A percentile compares a stretch with the other conserved stretches of the same genome.
Evolutionary conservation across 2,329 filamentous ascomycete species (phyloP).

Genomic region (Tolypocladium endophyticum): DNA sequence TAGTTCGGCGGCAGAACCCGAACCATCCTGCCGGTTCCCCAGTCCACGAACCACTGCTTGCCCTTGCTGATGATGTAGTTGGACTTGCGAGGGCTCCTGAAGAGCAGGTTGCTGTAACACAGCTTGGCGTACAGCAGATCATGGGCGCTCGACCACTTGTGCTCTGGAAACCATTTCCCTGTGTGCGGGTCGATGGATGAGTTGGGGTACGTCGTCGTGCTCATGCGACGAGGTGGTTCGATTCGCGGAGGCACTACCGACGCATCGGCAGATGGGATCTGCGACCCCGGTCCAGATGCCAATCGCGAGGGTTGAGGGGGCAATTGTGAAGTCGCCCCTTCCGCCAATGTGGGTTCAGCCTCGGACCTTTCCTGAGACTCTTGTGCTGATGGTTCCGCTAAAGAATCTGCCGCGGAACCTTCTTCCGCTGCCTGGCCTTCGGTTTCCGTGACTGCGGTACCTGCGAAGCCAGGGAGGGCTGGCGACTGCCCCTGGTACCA

Average conservation of each 20-base stretch:
- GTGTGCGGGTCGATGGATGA: slow-evolving; percentile 34
- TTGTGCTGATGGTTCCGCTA: neutral
- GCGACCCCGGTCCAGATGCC: neutral
- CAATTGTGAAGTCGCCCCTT: neutral
- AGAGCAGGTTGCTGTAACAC: slow-evolving; percentile 48
- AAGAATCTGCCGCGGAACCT: neutral
- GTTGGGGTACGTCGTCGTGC: slow-evolving; percentile 34
- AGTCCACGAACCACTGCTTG: slow-evolving; percentile 50
- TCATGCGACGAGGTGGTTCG: slow-evolving; percentile 27
- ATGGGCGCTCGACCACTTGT: slow-evolving; percentile 43
- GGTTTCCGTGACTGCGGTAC: neutral
- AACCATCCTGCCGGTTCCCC: slow-evolving; percentile 44
- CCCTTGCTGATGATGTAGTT: slow-evolving; percentile 47
- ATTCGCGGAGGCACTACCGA: slow-evolving; percentile 15
- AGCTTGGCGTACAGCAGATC: slow-evolving; percentile 50
- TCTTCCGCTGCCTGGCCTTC: neutral
- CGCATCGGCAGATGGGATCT: slow-evolving; percentile 1
- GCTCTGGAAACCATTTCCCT: slow-evolving; percentile 46
- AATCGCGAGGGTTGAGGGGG: slow-evolving; percentile 4
- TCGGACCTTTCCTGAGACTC: neutral
- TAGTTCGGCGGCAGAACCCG: slow-evolving; percentile 44
- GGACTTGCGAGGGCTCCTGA: slow-evolving; percentile 45
- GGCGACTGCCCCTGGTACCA: slow-evolving; percentile 34
- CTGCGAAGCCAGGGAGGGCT: slow-evolving; percentile 8
- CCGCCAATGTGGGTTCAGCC: slow-evolving; percentile 1